phyloP scores from a whole-genome alignment of 305 asterid species.

The Fraxinus xanthoxyloides region DNA sequence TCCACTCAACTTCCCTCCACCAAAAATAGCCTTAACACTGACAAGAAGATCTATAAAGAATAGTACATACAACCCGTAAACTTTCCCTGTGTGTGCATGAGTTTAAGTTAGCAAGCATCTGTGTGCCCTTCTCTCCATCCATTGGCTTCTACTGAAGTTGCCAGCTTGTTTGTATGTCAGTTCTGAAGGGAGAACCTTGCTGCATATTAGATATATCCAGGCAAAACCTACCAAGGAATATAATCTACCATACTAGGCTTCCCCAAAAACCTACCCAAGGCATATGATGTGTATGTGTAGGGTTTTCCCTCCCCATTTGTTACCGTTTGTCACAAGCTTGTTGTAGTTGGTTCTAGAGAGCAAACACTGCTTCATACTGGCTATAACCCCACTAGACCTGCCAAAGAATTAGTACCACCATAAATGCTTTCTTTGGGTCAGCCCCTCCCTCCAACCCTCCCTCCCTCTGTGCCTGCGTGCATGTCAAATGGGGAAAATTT shows the following conservation, averaged over 20 bases:
- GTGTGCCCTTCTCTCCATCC: neutral
- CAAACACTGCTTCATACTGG: neutral
- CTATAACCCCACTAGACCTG: neutral
- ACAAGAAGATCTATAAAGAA: neutral
- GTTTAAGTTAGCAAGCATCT: neutral
- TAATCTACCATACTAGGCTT: neutral
- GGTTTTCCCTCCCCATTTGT: neutral
- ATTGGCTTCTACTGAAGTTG: neutral
- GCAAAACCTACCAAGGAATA: neutral
- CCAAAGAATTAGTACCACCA: neutral
- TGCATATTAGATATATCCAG: neutral
- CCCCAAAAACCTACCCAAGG: neutral
- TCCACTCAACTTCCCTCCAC: slow-evolving; percentile 1
- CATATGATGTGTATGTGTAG: neutral
- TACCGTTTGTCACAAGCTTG: neutral
- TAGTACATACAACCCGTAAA: neutral
- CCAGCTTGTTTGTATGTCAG: neutral
- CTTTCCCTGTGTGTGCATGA: neutral
- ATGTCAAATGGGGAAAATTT: neutral
- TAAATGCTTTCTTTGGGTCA: neutral
- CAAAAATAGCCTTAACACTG: neutral
- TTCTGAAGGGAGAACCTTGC: neutral
- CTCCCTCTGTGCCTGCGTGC: neutral
- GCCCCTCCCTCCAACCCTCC: neutral
- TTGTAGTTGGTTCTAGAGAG: neutral